These are phyloP conservation scores for Canavalia gladiata DNA, from an alignment of 306 rosid genomes.

Conservation along the genomic window DNA sequence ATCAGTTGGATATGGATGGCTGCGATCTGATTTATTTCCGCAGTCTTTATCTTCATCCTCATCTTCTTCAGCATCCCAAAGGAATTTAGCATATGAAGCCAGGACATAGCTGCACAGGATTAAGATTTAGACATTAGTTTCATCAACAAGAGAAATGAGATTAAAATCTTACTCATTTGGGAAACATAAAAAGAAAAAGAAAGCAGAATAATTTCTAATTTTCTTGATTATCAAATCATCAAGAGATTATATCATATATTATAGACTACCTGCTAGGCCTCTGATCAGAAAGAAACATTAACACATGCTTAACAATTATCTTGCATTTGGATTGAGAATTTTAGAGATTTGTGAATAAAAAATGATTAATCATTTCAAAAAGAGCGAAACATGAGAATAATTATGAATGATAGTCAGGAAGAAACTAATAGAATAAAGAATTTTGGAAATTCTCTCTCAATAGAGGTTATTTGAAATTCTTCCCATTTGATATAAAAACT, in stretches of 20 bases:
- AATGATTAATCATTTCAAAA: too few species aligned
- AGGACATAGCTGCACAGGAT: constrained; percentile 66
- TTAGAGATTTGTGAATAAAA: too few species aligned
- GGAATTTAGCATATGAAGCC: constrained; percentile 84
- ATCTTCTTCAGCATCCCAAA: constrained; percentile 77
- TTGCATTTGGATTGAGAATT: too few species aligned
- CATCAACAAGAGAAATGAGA: constrained; percentile 15
- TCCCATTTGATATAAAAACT: too few species aligned
- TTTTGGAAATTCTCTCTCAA: too few species aligned
- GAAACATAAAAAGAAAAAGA: neutral
- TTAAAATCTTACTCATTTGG: neutral
- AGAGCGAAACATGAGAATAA: too few species aligned
- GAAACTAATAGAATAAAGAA: too few species aligned
- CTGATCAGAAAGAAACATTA: too few species aligned
- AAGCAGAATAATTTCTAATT: neutral
- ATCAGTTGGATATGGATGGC: constrained; percentile 34
- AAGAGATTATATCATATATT: neutral
- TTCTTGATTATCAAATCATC: neutral
- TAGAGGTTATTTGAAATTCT: too few species aligned
- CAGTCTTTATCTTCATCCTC: constrained; percentile 52
- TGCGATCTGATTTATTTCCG: constrained; percentile 46
- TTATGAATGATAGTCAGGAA: too few species aligned
- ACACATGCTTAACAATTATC: too few species aligned
- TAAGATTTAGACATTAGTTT: constrained; percentile 31
- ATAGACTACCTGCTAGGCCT: too few species aligned